Evolutionary conservation across 2,329 filamentous ascomycete genomes (phyloP), one percentile per base, ranked within the genome.

Genomic region (Fusarium buxicola): DNA sequence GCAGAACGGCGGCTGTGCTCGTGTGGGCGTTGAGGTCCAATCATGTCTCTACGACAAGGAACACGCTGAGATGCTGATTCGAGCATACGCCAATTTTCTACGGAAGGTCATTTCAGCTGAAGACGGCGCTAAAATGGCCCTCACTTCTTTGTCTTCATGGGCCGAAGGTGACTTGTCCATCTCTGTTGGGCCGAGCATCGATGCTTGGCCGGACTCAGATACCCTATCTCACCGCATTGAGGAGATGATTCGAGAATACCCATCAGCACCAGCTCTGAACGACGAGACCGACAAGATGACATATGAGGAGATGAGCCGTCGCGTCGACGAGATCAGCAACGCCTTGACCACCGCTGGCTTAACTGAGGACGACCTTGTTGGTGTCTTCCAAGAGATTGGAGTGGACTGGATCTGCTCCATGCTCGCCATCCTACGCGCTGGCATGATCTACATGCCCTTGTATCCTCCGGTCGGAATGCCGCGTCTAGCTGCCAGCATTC

Each of bases 361-460:
- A 18, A 16, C 1, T 2, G 40, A 47, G 4, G n/a, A 13, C 18
- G 24, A 52, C 16, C 45, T 52, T 5, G 27, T 59, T 13, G 52
- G 38, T 11, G 40, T 52, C 28, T 59, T 51, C 11, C 56, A 59
- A 15, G 28, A 52, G 15, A 36, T 52, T 6, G 31, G 44, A 1
- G 24, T 52, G 1, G 24, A 52, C 30, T 59, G 52, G 52, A 34
- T 54, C 27, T 48, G 34, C 8, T 59, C 52, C 2, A 34, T 59
- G 25, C 40, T 59, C 2, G 56, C 56, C 16, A 57, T 59, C 1
- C 27, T 59, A 6, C 50, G 49, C 12, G 21, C 57, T 1, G 52
- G 56, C 4, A 48, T 44, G 31, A 46, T 44, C n/a, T 59, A 59
- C 12, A 45, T 59, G 16, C 56, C 56, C 0, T 28, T 59, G n/a